Conservation (phyloP, 768 basidiomycete species). For the Leccinum imitatum region DNA sequence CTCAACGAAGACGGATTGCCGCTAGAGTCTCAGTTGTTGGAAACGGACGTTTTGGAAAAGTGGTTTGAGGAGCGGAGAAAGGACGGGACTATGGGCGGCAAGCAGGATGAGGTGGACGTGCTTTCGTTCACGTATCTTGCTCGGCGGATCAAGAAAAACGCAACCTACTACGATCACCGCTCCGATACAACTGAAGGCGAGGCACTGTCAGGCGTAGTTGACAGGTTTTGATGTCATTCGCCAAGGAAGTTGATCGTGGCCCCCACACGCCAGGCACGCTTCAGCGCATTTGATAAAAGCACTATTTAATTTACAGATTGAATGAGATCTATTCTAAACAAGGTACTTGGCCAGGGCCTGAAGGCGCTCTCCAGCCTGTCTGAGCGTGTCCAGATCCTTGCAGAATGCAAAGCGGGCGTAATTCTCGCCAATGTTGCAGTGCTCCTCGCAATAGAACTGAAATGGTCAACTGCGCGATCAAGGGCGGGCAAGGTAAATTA, state of each 20-base stretch:
- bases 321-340: constrained; percentile 12
- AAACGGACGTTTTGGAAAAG: constrained; percentile 43
- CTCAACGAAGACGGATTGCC: constrained; percentile 81
- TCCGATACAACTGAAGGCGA: constrained; percentile 44
- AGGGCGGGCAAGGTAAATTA: neutral
- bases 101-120: constrained; percentile 71
- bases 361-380: constrained; percentile 79
- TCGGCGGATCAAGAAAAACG: constrained; percentile 71
- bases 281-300: neutral
- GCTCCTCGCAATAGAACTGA: constrained; percentile 91
- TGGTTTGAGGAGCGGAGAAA: constrained; percentile 48
- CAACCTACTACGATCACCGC: constrained; percentile 74
- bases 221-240: constrained; percentile 38
- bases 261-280: neutral
- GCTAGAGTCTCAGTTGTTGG: constrained; percentile 76
- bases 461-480: constrained; percentile 10
- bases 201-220: constrained; percentile 69
- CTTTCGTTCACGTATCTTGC: constrained; percentile 83
- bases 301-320: neutral
- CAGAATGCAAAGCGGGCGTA: constrained; percentile 93
- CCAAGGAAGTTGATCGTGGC: neutral
- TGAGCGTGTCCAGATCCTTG: constrained; percentile 88
- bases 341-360: constrained; percentile 70
- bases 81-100: constrained; percentile 42
- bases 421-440: constrained; percentile 80